phyloP scores from a whole-genome alignment of 139 green algal genomes.

The Volvox africanus region DNA sequence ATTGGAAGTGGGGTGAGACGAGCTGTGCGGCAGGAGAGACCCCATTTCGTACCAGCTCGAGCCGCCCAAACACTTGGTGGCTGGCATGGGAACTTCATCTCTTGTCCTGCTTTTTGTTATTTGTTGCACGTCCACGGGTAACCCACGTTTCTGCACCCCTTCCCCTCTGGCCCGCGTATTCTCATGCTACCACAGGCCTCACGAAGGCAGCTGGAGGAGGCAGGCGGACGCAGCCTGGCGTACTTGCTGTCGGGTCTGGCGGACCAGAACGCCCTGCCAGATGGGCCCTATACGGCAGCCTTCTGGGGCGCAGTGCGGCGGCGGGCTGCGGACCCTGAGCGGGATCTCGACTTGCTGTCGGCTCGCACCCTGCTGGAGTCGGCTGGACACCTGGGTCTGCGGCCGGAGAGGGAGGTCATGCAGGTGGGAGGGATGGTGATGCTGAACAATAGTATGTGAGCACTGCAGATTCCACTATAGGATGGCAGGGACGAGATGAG shows the following conservation, averaged over 20 bases:
- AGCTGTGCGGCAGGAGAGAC: too few relatives aligned
- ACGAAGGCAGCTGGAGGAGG: background rate
- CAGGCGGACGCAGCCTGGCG: background rate
- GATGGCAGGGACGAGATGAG: background rate
- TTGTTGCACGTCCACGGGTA: too few relatives aligned
- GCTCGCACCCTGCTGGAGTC: background rate
- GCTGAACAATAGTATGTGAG: background rate
- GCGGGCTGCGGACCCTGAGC: background rate
- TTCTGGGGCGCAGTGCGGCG: background rate
- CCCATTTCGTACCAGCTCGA: too few relatives aligned
- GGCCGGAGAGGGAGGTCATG: slow-evolving; percentile 9
- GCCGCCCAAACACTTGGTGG: too few relatives aligned
- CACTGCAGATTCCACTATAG: too few relatives aligned
- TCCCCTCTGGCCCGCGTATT: too few relatives aligned
- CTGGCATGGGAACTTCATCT: too few relatives aligned
- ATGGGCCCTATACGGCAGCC: background rate
- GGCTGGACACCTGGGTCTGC: background rate
- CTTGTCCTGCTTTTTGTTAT: too few relatives aligned
- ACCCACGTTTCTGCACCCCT: too few relatives aligned
- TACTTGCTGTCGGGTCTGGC: background rate
- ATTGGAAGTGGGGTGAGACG: too few relatives aligned
- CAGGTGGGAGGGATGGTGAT: background rate
- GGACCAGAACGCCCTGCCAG: background rate
- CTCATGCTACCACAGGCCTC: background rate
- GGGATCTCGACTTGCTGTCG: background rate